Base-by-base conservation (phyloP, 2,329 filamentous ascomycete genomes). In the Kalaharituber pfeilii region DNA sequence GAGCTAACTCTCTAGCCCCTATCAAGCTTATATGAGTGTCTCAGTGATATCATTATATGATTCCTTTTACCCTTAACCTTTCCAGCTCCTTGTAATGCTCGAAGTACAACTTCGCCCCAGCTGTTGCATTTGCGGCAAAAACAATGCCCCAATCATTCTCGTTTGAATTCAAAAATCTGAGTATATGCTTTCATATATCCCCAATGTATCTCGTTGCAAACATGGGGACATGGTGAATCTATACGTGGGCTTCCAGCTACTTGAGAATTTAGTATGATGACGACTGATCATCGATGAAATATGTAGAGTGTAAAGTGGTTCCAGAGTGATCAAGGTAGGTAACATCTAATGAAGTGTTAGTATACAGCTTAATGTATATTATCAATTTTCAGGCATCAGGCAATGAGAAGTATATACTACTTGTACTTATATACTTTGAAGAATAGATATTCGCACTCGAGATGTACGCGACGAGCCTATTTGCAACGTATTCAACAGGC, bases 61-160 rank as follows among this genome's bases (percentile, higher is more conserved):
- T 94, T 0, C 86, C 86, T 33, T 28, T 50, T 50, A 18, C 20
- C 22, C 20, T 25, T 29, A 13, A 15, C 15, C 7, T 44, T 15
- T 11, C 29, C 68, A 47, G 73, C 70, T 56, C 81, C 78, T 53
- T 84, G 74, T 63, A 95, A 76, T 3, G 80, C 80, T 54, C 96
- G 89, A 51, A 78, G 75, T 2, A 94, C 83, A 9, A 95, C 68
- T 95, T 96, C 63, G 94, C 82, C 5, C 81, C 88, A 2, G 88
- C 86, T 0, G 89, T 96, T 20, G 89, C 84, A 67, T 96, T 96
- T 30, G 86, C 80, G 25, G 93, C 86, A 66, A 96, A 96, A 1
- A 95, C 78, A 2, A 96, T 69, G 63, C 95, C 88, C 62, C 91
- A 96, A 1, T 84, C 73, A 8, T 79, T 75, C 2, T 88, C 84